Evolutionary conservation across 2,329 filamentous ascomycete genomes (phyloP).

Genomic region (Blastomyces percursus): DNA sequence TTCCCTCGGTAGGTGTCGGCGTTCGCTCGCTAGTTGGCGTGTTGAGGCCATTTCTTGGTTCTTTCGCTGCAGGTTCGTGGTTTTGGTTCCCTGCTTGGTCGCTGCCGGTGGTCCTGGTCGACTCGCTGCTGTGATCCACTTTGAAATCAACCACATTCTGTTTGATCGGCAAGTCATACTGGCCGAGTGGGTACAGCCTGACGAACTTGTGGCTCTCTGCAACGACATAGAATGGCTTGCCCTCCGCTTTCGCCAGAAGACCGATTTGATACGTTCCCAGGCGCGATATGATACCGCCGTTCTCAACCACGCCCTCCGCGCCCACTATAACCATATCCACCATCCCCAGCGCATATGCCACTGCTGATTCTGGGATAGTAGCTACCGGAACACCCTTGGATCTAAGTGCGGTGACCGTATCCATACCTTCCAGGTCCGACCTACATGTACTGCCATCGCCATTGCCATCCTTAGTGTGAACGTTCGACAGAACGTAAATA

Average conservation of each 20-base stretch:
- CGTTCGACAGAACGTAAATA: conserved; percentile 56
- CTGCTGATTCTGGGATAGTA: conserved; percentile 62
- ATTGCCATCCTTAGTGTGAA: conserved; percentile 19
- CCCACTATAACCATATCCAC: conserved; percentile 59
- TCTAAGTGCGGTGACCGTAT: conserved; percentile 60
- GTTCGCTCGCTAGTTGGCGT: conserved; percentile 13
- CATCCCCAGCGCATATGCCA: conserved; percentile 66
- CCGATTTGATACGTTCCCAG: conserved; percentile 83
- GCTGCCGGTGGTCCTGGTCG: not conserved
- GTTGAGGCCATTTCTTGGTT: conserved; percentile 12
- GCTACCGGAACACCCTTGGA: conserved; percentile 70
- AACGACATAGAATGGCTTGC: conserved; percentile 78
- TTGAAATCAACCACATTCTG: conserved; percentile 68
- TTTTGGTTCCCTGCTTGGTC: not conserved
- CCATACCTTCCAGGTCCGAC: conserved; percentile 51
- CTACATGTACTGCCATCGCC: conserved; percentile 18
- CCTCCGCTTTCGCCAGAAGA: conserved; percentile 59
- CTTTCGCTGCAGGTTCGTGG: conserved; percentile 5
- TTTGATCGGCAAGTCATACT: conserved; percentile 68
- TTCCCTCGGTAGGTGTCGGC: not conserved
- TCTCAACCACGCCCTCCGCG: conserved; percentile 79
- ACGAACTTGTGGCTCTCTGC: conserved; percentile 97
- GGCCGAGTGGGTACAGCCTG: conserved; percentile 68
- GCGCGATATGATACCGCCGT: conserved; percentile 82
- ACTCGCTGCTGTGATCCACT: conserved; percentile 38